phyloP scores from a whole-genome alignment of 352 stramenopile species.

The Globisporangium echinulatum region DNA sequence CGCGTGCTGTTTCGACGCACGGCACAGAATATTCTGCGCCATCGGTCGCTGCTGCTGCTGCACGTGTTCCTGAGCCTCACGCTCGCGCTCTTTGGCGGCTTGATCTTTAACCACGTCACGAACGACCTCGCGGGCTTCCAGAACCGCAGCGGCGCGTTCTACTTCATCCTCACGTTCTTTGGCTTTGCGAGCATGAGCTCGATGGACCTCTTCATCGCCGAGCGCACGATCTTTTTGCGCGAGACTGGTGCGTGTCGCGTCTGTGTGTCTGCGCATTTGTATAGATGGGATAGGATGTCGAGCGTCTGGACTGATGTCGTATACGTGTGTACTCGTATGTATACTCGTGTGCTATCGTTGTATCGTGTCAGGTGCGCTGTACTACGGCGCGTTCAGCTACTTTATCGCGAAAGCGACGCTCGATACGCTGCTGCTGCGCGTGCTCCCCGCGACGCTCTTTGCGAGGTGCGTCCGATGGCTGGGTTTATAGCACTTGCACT shows the following conservation, averaged over 20 bases:
- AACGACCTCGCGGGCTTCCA: constrained; percentile 81
- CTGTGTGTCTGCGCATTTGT: neutral
- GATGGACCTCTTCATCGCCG: constrained; percentile 78
- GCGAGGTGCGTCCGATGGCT: constrained; percentile 23
- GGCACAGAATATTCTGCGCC: constrained; percentile 62
- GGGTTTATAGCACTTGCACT: neutral
- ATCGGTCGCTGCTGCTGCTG: constrained; percentile 62
- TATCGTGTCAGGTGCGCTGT: constrained; percentile 38
- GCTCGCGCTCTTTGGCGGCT: constrained; percentile 52
- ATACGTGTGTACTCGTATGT: neutral
- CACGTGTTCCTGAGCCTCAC: constrained; percentile 52
- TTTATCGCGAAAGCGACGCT: constrained; percentile 71
- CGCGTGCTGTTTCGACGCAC: constrained; percentile 67
- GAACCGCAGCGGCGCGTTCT: constrained; percentile 79
- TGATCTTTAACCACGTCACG: constrained; percentile 81
- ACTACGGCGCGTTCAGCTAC: constrained; percentile 75
- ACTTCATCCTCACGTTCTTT: constrained; percentile 85
- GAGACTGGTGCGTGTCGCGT: constrained; percentile 34
- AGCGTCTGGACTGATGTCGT: neutral
- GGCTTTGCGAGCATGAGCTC: constrained; percentile 80
- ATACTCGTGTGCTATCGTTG: neutral
- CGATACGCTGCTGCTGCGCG: constrained; percentile 65
- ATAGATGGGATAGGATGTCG: neutral
- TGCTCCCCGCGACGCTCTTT: constrained; percentile 72
- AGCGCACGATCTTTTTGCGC: constrained; percentile 69